Evolutionary conservation across 768 basidiomycete genomes (phyloP).

Genomic region (Mycena galopus): DNA sequence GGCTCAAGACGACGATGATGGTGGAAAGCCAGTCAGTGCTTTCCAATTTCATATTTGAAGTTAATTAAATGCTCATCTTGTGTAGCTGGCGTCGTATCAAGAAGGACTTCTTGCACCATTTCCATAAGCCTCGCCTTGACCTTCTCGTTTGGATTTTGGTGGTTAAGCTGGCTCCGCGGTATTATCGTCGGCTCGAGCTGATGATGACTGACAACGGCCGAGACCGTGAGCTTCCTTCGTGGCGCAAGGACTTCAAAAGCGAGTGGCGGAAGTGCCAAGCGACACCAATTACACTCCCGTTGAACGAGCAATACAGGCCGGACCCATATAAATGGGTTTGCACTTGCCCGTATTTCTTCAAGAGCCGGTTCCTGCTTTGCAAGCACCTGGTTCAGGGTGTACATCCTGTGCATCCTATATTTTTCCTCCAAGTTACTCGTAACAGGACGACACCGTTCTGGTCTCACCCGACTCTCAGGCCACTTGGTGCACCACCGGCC

Average conservation of each 20-base stretch:
- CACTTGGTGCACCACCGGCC: not conserved
- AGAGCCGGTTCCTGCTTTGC: constrained; percentile 38
- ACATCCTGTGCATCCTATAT: constrained; percentile 29
- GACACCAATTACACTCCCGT: constrained; percentile 22
- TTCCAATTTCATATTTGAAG: no score
- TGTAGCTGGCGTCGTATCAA: constrained; percentile 50
- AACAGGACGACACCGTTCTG: constrained; percentile 38
- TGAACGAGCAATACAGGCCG: constrained; percentile 30
- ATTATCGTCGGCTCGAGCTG: constrained; percentile 25
- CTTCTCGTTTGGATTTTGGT: constrained; percentile 30
- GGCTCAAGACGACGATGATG: no score
- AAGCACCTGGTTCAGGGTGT: constrained; percentile 39
- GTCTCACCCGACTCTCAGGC: constrained; percentile 20
- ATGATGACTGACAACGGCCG: constrained; percentile 10
- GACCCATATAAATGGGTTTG: constrained; percentile 36
- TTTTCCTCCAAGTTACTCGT: constrained; percentile 36
- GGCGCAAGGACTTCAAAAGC: constrained; percentile 35
- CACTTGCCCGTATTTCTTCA: constrained; percentile 36
- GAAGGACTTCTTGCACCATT: constrained; percentile 42
- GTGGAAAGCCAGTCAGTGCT: no score
- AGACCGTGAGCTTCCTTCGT: constrained; percentile 25
- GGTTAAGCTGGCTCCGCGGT: constrained; percentile 18
- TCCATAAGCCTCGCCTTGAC: constrained; percentile 25
- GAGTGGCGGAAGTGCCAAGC: constrained; percentile 28
- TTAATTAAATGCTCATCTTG: no score